phyloP scores from a whole-genome alignment of 345 rosid species.

The Cardamine occulta region DNA sequence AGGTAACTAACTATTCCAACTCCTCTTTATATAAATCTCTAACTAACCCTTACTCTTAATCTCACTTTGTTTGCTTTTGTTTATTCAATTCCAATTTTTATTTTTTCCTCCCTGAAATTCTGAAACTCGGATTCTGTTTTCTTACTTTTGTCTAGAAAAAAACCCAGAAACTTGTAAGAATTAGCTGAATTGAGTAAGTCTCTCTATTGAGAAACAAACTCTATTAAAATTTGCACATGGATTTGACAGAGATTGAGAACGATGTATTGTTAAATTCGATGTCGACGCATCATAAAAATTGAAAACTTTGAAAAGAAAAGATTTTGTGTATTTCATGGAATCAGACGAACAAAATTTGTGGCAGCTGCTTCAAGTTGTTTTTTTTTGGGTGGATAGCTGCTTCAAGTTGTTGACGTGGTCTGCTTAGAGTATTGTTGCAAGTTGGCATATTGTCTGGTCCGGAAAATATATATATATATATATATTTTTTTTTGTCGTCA shows the following conservation, averaged over 20 bases:
- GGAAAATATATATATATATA: not conserved
- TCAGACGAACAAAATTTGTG: conserved; percentile 20
- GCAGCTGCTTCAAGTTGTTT: conserved; percentile 22
- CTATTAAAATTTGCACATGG: not conserved
- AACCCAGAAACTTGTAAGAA: conserved; percentile 10
- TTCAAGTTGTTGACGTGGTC: conserved; percentile 30
- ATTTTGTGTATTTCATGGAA: conserved; percentile 21
- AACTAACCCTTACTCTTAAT: not conserved
- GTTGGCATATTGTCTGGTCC: conserved; percentile 34
- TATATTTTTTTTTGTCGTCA: not conserved
- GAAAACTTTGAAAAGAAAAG: not conserved
- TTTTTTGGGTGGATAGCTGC: no score
- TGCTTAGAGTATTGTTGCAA: conserved; percentile 25
- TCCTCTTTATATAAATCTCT: conserved; percentile 10
- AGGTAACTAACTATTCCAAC: conserved; percentile 35
- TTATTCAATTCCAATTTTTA: not conserved
- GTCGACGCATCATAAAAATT: not conserved
- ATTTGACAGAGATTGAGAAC: conserved; percentile 12
- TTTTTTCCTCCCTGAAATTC: no score
- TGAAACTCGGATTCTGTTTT: no score
- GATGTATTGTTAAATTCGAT: conserved; percentile 21
- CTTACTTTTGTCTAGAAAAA: not conserved
- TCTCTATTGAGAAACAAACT: not conserved
- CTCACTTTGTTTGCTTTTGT: not conserved
- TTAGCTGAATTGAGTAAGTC: not conserved